Evolutionary conservation across 345 rosid genomes (phyloP).

Genomic region (Murraya paniculata): DNA sequence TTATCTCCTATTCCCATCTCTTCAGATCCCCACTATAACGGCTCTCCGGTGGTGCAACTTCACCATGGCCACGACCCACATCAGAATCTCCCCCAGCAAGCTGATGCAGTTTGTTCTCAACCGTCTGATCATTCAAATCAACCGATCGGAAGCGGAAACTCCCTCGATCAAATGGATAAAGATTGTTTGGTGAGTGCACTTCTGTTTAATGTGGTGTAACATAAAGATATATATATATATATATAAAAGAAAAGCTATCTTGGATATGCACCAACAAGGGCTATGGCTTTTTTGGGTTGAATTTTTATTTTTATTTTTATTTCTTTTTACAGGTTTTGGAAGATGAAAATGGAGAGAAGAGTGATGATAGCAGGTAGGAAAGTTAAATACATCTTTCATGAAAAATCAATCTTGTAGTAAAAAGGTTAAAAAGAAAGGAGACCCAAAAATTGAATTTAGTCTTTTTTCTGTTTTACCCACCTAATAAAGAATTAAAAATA

Average conservation of each 20-base stretch:
- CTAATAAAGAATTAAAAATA: slow-evolving; percentile 14
- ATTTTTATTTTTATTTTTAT: neutral
- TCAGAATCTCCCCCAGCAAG: slow-evolving; percentile 13
- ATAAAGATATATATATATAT: no score
- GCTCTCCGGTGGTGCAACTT: slow-evolving; percentile 58
- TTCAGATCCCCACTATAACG: slow-evolving; percentile 67
- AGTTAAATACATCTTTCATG: slow-evolving; percentile 29
- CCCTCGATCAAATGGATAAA: slow-evolving; percentile 18
- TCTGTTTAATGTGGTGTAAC: neutral
- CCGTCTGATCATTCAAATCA: slow-evolving; percentile 40
- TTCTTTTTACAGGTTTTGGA: slow-evolving; percentile 21
- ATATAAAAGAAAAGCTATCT: no score
- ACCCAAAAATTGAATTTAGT: slow-evolving; percentile 24
- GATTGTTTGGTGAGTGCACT: slow-evolving; percentile 35
- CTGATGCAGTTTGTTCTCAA: slow-evolving; percentile 12
- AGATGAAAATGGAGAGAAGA: slow-evolving; percentile 22
- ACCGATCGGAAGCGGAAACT: slow-evolving; percentile 29
- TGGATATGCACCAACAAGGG: slow-evolving; percentile 31
- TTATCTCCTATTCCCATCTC: slow-evolving; percentile 67
- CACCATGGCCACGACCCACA: slow-evolving; percentile 17
- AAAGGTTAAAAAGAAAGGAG: slow-evolving; percentile 31
- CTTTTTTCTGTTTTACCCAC: slow-evolving; percentile 7
- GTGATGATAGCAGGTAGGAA: slow-evolving; percentile 59
- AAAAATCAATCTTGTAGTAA: slow-evolving; percentile 28
- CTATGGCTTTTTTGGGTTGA: neutral